phyloP scores from a whole-genome alignment of 495 filamentous ascomycete genomes.

The Pyrenopolyporus hunteri region DNA sequence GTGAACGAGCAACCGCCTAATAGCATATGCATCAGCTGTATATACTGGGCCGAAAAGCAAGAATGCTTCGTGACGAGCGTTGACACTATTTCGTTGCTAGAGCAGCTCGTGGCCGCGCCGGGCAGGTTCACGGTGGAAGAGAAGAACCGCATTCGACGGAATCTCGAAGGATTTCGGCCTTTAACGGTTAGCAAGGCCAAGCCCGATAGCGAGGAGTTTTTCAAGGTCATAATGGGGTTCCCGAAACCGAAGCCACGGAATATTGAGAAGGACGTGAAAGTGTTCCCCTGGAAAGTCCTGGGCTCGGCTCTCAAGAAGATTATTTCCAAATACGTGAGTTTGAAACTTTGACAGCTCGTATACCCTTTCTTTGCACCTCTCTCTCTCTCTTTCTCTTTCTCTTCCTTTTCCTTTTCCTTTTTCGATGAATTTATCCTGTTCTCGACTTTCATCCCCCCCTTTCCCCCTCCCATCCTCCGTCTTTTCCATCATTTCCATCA shows the following conservation, averaged over 20 bases:
- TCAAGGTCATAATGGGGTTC: constrained; percentile 99
- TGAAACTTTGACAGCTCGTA: background rate
- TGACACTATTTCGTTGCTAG: constrained; percentile 91
- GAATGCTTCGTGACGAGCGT: constrained; percentile 95
- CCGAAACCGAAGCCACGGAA: constrained; percentile 92
- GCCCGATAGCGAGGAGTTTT: constrained; percentile 90
- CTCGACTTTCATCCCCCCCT: too few species aligned
- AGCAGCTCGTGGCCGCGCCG: constrained; percentile 75
- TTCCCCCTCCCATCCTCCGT: too few species aligned
- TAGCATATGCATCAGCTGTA: constrained; percentile 87
- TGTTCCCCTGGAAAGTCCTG: constrained; percentile 92
- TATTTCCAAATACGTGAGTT: constrained; percentile 83
- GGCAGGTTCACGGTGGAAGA: constrained; percentile 90
- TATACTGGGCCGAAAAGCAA: constrained; percentile 87
- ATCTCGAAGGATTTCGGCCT: constrained; percentile 90
- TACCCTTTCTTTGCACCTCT: too few species aligned
- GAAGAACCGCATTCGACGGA: constrained; percentile 95
- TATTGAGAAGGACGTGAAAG: constrained; percentile 99
- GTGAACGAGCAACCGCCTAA: constrained; percentile 73
- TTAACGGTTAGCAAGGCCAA: constrained; percentile 92
- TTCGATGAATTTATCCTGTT: background rate
- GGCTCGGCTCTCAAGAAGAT: constrained; percentile 89
- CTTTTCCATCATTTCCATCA: too few species aligned
- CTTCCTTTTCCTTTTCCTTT: background rate
- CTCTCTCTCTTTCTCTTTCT: background rate